Evolutionary conservation across 2,329 filamentous ascomycete species (phyloP).

Genomic region (Akanthomyces lecanii): DNA sequence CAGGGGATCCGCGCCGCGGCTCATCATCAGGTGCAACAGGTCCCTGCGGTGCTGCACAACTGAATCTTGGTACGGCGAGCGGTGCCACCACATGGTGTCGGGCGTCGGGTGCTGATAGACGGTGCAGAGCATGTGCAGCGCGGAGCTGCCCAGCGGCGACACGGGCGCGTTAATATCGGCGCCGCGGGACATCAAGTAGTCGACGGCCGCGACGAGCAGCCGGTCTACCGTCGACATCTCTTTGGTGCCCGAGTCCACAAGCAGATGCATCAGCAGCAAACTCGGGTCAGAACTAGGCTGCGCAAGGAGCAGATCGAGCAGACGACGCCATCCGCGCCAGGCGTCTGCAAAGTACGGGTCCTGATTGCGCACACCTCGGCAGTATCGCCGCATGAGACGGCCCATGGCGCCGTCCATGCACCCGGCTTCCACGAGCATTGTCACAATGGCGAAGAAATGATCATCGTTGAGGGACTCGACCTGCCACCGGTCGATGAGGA

Average conservation of each 20-base stretch:
- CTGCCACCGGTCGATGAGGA: slow-evolving; percentile 8
- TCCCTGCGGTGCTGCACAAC: slow-evolving; percentile 7
- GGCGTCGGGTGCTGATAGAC: slow-evolving; percentile 9
- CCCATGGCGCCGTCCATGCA: slow-evolving; percentile 12
- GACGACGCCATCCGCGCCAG: slow-evolving; percentile 6
- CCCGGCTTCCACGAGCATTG: slow-evolving; percentile 5
- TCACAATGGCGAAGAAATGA: slow-evolving; percentile 5
- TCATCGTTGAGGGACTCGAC: slow-evolving; percentile 2
- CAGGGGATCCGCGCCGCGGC: slow-evolving; percentile 10
- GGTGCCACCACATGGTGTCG: slow-evolving; percentile 11
- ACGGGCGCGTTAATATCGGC: slow-evolving; percentile 11
- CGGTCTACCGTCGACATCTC: slow-evolving; percentile 7
- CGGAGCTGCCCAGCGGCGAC: neutral
- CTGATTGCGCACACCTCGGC: slow-evolving; percentile 2
- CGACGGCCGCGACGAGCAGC: slow-evolving; percentile 4
- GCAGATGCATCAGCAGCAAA: slow-evolving; percentile 10
- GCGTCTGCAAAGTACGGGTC: neutral
- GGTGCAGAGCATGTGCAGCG: slow-evolving; percentile 8
- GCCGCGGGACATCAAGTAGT: slow-evolving; percentile 1
- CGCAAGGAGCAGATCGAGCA: slow-evolving; percentile 1
- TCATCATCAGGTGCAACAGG: slow-evolving; percentile 10
- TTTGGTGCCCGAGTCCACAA: slow-evolving; percentile 12
- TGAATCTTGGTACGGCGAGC: neutral
- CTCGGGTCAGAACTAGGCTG: neutral
- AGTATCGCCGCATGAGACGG: slow-evolving; percentile 13